Evolutionary conservation across 2,329 filamentous ascomycete species (phyloP), one percentile per base, ranked within the genome.

Genomic region (Xylariaceae sp.): DNA sequence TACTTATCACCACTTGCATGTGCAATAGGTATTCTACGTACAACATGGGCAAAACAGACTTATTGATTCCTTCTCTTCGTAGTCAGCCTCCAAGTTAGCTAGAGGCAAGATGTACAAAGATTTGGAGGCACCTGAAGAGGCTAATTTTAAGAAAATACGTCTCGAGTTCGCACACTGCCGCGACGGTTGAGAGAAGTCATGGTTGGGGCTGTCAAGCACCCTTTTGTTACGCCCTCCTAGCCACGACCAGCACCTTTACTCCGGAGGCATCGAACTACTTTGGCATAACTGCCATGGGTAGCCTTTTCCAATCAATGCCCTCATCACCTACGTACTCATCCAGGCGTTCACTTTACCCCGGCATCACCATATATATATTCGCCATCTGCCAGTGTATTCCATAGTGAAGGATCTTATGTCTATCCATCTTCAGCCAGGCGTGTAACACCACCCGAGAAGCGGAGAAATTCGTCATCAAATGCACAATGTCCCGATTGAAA

Each of bases 41-140:
- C n/a, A n/a, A n/a, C n/a, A n/a, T n/a, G n/a, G n/a, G 14, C 6
- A 29, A 12, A 44, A 53, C 44, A 48, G 16, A 40, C 49, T 43
- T 57, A 24, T 53, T 47, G 37, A 33, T 47, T 26, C 14, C 23
- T 24, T n/a, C 21, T 52, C 40, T 48, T 53, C 14, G 24, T 43
- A 6, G 29, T 4, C 9, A 29, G 45, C 31, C 11, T 14, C 26
- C 11, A 21, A 34, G 31, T 28, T 14, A 16, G 29, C 11, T 39
- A 40, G 34, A n/a, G 41, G 8, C n/a, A 47, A 23, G 17, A 6
- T 28, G 31, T 23, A 40, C 34, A 19, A n/a, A 17, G 24, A 34
- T 26, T 39, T 11, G 12, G 29, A 45, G 36, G 11, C 11, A 44
- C 12, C 4, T 12, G 44, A 47, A 31, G 36, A 44, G 29, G 19